Conservation (phyloP, 2,329 filamentous ascomycete species). For the Metarhizium album region DNA sequence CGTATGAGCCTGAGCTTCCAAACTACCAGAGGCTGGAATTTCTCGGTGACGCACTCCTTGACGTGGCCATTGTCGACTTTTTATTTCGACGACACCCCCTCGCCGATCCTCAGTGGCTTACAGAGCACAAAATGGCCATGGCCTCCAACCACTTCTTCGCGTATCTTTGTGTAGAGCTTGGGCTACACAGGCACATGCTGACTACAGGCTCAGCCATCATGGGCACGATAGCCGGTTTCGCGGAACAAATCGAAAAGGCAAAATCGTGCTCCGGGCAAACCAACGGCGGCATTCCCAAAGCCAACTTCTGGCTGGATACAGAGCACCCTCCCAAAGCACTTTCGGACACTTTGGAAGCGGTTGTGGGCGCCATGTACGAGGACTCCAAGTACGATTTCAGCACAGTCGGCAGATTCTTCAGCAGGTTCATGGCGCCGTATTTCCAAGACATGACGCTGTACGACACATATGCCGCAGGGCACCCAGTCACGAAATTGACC, state of each 20-base stretch:
- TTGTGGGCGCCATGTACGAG: constrained; percentile 82
- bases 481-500: constrained; percentile 67
- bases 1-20: constrained; percentile 62
- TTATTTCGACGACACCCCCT: constrained; percentile 67
- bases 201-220: constrained; percentile 33
- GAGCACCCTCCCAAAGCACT: constrained; percentile 61
- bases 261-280: constrained; percentile 21
- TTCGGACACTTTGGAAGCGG: constrained; percentile 81
- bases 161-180: constrained; percentile 66
- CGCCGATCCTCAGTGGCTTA: constrained; percentile 90
- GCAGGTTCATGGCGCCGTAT: constrained; percentile 60
- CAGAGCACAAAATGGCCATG: constrained; percentile 99
- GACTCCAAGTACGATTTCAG: constrained; percentile 72
- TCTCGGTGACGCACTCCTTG: constrained; percentile 77
- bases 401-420: constrained; percentile 67
- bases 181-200: constrained; percentile 64
- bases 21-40: constrained; percentile 90
- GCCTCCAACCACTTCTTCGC: constrained; percentile 92
- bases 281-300: constrained; percentile 21
- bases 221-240: constrained; percentile 41
- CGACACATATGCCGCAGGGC: constrained; percentile 75
- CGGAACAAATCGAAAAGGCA: constrained; percentile 45
- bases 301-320: constrained; percentile 59
- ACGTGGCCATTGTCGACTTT: constrained; percentile 75
- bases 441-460: constrained; percentile 83